Evolutionary conservation across 2,329 filamentous ascomycete species (phyloP).

Genomic region (Gnomoniopsis smithogilvyi): DNA sequence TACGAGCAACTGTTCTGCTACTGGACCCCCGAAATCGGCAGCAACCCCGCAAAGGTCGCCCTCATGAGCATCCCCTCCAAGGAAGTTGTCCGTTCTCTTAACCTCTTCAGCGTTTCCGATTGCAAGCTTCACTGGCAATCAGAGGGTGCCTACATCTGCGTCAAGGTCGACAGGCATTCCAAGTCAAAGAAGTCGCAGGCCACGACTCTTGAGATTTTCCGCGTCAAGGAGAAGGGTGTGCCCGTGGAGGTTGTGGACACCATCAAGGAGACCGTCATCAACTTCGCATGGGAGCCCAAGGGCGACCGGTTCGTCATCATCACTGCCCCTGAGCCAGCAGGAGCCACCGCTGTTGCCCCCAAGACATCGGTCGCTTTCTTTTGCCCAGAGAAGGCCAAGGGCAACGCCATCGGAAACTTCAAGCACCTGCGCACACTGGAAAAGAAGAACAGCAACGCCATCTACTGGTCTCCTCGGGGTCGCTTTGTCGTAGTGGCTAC

Average conservation of each 20-base stretch:
- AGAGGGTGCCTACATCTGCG: slow-evolving; percentile 87
- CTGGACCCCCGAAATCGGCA: slow-evolving; percentile 98
- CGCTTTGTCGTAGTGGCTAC: slow-evolving; percentile 94
- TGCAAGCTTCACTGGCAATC: slow-evolving; percentile 99
- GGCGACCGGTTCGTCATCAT: slow-evolving; percentile 97
- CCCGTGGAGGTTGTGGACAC: slow-evolving; percentile 97
- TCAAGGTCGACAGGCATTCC: slow-evolving; percentile 98
- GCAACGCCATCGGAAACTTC: slow-evolving; percentile 79
- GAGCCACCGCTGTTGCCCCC: slow-evolving; percentile 76
- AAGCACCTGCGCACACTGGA: slow-evolving; percentile 92
- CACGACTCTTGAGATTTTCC: slow-evolving; percentile 98
- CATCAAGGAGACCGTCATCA: slow-evolving; percentile 98
- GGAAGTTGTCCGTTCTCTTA: slow-evolving; percentile 88
- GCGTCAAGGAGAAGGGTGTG: slow-evolving; percentile 93
- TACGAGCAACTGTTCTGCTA: slow-evolving; percentile 97
- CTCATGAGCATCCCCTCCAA: slow-evolving; percentile 96
- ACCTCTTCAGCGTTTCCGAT: slow-evolving; percentile 96
- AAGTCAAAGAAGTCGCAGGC: slow-evolving; percentile 98
- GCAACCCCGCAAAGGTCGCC: slow-evolving; percentile 95
- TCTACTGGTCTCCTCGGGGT: slow-evolving; percentile 97
- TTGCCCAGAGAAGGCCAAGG: slow-evolving; percentile 93
- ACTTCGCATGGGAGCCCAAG: slow-evolving; percentile 99
- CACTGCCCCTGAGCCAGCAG: slow-evolving; percentile 81
- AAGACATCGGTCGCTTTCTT: slow-evolving; percentile 97
- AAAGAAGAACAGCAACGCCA: slow-evolving; percentile 99